Conservation (phyloP, 352 stramenopile genomes). For the Globisporangium yorkense region DNA sequence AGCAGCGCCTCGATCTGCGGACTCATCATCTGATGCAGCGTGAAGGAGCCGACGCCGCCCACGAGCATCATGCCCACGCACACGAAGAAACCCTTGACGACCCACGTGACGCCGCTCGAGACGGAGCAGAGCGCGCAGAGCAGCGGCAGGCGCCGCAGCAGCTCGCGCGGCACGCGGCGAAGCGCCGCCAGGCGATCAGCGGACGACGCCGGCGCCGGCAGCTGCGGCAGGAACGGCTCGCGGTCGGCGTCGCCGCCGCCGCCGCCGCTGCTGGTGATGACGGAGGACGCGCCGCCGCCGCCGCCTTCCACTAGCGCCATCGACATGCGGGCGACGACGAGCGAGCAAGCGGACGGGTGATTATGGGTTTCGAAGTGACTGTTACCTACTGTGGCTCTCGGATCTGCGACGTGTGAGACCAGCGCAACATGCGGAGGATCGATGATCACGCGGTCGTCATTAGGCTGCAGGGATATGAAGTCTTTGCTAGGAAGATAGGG, state of each 20-base stretch:
- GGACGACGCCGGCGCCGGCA: not conserved
- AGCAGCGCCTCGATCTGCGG: conserved; percentile 67
- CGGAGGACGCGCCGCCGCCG: not conserved
- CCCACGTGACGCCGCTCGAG: conserved; percentile 24
- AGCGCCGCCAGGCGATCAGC: not conserved
- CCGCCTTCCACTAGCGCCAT: not conserved
- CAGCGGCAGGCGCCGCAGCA: conserved; percentile 4
- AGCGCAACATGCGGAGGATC: too few species aligned
- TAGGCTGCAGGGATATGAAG: too few species aligned
- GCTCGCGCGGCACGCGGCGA: conserved; percentile 6
- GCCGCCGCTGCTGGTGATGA: not conserved
- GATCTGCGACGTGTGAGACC: too few species aligned
- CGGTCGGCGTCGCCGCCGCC: not conserved
- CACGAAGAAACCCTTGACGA: conserved; percentile 37
- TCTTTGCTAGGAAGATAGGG: too few species aligned
- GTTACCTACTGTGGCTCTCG: too few species aligned
- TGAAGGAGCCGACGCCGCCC: conserved; percentile 57
- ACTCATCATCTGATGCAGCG: conserved; percentile 71
- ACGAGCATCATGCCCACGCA: conserved; percentile 51
- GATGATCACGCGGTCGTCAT: too few species aligned
- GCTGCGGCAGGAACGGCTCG: conserved; percentile 3
- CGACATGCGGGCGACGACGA: not conserved
- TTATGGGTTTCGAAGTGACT: not conserved
- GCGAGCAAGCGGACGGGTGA: not conserved
- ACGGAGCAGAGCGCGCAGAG: conserved; percentile 12